These are phyloP conservation scores for Fusarium newnesense DNA, from an alignment of 2,329 filamentous ascomycete species.

Conservation along the genomic window DNA sequence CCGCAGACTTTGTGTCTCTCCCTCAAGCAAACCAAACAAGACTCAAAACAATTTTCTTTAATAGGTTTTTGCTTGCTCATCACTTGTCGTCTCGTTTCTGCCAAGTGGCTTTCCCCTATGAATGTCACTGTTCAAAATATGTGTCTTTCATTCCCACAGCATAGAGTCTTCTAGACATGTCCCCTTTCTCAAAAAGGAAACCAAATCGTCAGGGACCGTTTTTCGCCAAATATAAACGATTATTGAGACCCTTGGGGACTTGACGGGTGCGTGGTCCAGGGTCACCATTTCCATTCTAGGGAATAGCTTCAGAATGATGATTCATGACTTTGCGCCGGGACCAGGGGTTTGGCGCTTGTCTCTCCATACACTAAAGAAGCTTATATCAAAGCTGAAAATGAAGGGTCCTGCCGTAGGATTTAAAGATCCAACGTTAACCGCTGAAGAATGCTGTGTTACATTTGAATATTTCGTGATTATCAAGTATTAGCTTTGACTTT, in stretches of 20 bases:
- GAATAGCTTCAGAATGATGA: slow-evolving; percentile 25
- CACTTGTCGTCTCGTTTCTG: not conserved
- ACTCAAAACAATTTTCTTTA: too few species aligned
- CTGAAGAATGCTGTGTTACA: not conserved
- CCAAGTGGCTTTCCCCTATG: not conserved
- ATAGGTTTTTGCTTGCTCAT: too few species aligned
- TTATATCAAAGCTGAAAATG: slow-evolving; percentile 8
- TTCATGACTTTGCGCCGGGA: slow-evolving; percentile 32
- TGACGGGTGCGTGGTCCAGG: not conserved
- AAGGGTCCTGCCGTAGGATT: slow-evolving; percentile 5
- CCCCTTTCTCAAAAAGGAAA: slow-evolving; percentile 21
- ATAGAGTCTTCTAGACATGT: not conserved
- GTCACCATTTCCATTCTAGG: not conserved
- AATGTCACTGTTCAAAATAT: not conserved
- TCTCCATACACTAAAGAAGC: slow-evolving; percentile 14
- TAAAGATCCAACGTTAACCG: slow-evolving; percentile 5
- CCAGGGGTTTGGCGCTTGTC: slow-evolving; percentile 5
- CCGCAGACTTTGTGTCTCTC: not conserved
- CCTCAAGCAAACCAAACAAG: not conserved
- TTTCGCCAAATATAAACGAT: slow-evolving; percentile 4
- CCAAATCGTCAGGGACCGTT: slow-evolving; percentile 20
- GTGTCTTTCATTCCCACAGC: not conserved
- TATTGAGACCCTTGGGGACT: slow-evolving; percentile 3
- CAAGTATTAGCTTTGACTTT: slow-evolving; percentile 24
- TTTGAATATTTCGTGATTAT: not conserved